phyloP scores from a whole-genome alignment of 2,329 filamentous ascomycete genomes.

The Penicillium italicum region DNA sequence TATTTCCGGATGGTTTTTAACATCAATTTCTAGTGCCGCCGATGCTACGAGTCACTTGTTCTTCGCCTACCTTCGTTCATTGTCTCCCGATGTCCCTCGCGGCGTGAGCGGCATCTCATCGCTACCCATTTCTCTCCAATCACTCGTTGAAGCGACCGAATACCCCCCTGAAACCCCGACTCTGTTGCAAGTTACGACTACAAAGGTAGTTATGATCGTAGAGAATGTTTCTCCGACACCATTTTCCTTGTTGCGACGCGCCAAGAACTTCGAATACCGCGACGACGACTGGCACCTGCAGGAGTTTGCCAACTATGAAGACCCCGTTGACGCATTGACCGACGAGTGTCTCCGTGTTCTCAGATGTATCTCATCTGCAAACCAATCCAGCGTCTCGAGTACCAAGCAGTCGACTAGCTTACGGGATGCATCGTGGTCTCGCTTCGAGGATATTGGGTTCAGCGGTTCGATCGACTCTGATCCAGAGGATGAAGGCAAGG shows the following conservation, averaged over 20 bases:
- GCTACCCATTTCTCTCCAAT: constrained; percentile 85
- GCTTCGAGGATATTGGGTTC: constrained; percentile 94
- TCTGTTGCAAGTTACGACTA: constrained; percentile 73
- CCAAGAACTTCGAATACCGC: constrained; percentile 92
- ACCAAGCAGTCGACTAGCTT: constrained; percentile 68
- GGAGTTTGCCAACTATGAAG: constrained; percentile 81
- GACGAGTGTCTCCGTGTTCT: constrained; percentile 92
- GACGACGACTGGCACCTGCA: constrained; percentile 82
- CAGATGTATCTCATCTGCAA: constrained; percentile 79
- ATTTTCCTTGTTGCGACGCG: constrained; percentile 82
- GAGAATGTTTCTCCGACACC: constrained; percentile 92
- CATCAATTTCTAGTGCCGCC: constrained; percentile 63
- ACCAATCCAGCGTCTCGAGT: constrained; percentile 74
- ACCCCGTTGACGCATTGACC: constrained; percentile 81
- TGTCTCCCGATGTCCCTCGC: constrained; percentile 71
- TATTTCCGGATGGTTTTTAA: constrained; percentile 26
- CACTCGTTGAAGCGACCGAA: constrained; percentile 84
- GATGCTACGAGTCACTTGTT: constrained; percentile 96
- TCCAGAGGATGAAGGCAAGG: constrained; percentile 55
- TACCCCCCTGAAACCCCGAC: constrained; percentile 80
- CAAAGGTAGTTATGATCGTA: constrained; percentile 94
- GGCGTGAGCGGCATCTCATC: constrained; percentile 74
- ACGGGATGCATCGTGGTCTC: constrained; percentile 88
- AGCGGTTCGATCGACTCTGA: constrained; percentile 68
- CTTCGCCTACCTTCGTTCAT: constrained; percentile 90